Percentiles rank a stretch among this genome's conserved stretches.
These are phyloP conservation scores for Fraxinus americana DNA, from an alignment of 257 asterid species.

Conservation along the genomic window DNA sequence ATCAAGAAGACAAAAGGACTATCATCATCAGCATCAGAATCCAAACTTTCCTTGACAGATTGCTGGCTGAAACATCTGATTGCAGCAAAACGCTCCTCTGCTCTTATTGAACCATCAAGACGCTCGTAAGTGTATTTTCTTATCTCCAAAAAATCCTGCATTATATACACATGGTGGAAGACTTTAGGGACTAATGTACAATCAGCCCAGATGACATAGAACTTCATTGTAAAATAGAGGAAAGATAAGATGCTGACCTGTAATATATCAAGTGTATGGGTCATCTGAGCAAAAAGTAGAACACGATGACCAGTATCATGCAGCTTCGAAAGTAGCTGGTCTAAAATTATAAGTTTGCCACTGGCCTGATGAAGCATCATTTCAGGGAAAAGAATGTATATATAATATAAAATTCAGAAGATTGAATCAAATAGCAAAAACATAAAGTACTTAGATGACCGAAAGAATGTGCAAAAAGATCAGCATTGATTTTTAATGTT, in stretches of 20 bases:
- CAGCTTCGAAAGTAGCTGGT: constrained; percentile 75
- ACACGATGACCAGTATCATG: constrained; percentile 72
- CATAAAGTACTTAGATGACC: constrained; percentile 12
- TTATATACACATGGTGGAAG: constrained; percentile 15
- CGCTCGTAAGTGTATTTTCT: constrained; percentile 91
- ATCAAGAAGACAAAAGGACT: constrained; percentile 79
- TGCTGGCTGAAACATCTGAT: constrained; percentile 82
- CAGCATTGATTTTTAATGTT: constrained; percentile 12
- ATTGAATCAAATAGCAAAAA: constrained; percentile 14
- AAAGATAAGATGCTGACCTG: constrained; percentile 56
- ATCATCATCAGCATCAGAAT: constrained; percentile 33
- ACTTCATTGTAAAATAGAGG: constrained; percentile 11
- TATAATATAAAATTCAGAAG: constrained; percentile 9
- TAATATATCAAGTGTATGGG: constrained; percentile 86
- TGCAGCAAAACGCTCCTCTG: constrained; percentile 97
- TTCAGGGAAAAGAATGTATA: constrained; percentile 9
- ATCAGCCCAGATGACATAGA: constrained; percentile 17
- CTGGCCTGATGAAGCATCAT: constrained; percentile 62
- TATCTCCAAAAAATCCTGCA: constrained; percentile 84
- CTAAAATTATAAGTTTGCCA: constrained; percentile 81
- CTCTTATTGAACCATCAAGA: constrained; percentile 94
- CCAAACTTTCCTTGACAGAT: constrained; percentile 32
- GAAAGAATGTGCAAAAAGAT: constrained; percentile 22
- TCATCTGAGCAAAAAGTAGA: constrained; percentile 94
- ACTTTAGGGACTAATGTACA: constrained; percentile 17